Evolutionary conservation across 441 rosid species (phyloP), one percentile per base, ranked within the genome.

Genomic region (Syzygium syzygioides): DNA sequence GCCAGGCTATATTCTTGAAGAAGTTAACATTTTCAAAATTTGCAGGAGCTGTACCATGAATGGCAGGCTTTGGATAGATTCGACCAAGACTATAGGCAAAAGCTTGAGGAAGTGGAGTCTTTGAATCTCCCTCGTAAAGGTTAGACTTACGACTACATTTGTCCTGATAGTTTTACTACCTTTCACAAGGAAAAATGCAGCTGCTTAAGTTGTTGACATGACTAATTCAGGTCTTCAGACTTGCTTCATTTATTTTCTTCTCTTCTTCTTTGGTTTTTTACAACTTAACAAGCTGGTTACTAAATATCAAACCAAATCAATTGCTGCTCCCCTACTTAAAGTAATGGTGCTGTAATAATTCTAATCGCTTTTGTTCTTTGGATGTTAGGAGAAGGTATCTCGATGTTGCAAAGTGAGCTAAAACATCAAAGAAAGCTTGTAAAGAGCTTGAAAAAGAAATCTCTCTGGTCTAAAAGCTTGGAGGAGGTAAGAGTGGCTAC

Each of bases 1-100:
- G 83, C 52, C 10, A 37, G 52, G 52, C 83, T 76, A 76, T 86
- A 55, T 60, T 50, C 89, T 79, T 64, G 80, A 85, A 89, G 50
- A 89, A 90, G 71, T 87, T 88, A 90, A 90, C 85, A 32, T 88
- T 25, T 88, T 87, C 86, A 30, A 52, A 80, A 56, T 87, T 62
- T 91, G 90, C 94, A 97, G 99, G 98, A 97, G 90, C 89, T 97
- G 80, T 97, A 97, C 92, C 99, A 97, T 79, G 99, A 97, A 90
- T 87, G 89, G 91, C 92, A 95, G 93, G 95, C 97, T 87, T 86
- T 95, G 92, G 99, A 95, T 93, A 95, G 98, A 93, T 96, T 95
- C 90, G 96, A 95, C 66, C 98, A 94, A 91, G 99, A 97, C 92
- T 94, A 91, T 89, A 93, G 55, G 68, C 94, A 87, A 91, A 96